Conservation (phyloP, 768 basidiomycete genomes). For the Lyophyllum atratum region DNA sequence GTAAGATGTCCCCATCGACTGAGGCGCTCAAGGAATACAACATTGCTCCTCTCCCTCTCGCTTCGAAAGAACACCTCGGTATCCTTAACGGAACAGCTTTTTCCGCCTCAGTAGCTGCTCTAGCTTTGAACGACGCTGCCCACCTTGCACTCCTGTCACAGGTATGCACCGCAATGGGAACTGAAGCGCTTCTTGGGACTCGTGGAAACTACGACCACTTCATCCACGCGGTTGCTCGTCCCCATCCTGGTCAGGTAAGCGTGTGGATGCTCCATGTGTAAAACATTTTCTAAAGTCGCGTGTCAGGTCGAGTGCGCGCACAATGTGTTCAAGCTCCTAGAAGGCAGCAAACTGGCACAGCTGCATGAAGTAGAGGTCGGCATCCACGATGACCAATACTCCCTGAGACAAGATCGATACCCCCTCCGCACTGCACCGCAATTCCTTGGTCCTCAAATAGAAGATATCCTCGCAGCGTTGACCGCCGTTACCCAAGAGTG, state of each 20-base stretch:
- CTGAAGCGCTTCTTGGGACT: constrained; percentile 72
- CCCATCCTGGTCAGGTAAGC: constrained; percentile 75
- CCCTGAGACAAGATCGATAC: constrained; percentile 75
- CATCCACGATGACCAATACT: constrained; percentile 66
- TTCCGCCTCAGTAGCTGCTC: constrained; percentile 69
- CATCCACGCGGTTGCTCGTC: constrained; percentile 72
- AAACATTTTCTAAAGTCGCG: neutral
- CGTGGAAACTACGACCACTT: constrained; percentile 68
- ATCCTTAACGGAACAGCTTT: constrained; percentile 79
- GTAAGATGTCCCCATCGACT: constrained; percentile 51
- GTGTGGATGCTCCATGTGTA: neutral
- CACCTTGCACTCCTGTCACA: constrained; percentile 64
- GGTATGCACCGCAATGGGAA: constrained; percentile 78
- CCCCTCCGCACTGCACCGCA: constrained; percentile 72
- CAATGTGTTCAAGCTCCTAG: constrained; percentile 61
- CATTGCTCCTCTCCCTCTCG: constrained; percentile 59
- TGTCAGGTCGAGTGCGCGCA: constrained; percentile 62
- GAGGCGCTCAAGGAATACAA: constrained; percentile 53
- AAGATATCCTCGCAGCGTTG: constrained; percentile 68
- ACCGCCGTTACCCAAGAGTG: constrained; percentile 66
- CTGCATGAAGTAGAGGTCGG: constrained; percentile 64
- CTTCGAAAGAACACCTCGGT: constrained; percentile 69
- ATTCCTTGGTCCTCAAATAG: constrained; percentile 79
- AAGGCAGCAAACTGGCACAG: constrained; percentile 61
- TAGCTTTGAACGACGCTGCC: constrained; percentile 71